Base-by-base conservation (phyloP, 495 filamentous ascomycete species). In the Pseudoneurospora amorphoporcata region DNA sequence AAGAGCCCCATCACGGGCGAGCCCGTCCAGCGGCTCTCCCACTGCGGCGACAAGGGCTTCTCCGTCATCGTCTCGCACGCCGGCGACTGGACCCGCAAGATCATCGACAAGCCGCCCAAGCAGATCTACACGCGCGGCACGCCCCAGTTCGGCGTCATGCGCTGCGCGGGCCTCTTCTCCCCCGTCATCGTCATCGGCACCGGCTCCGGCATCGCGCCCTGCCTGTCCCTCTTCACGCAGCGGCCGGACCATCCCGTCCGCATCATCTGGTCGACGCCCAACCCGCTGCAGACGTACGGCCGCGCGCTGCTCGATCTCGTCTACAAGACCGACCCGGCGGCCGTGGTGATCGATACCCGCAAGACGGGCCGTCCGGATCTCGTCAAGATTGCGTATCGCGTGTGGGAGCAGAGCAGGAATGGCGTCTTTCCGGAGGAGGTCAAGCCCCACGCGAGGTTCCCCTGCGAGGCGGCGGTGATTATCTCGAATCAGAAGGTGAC, bases 121-220 rank as follows among this genome's bases (percentile, higher is more conserved):
- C 81, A 86, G 69, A 82, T 91, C 61, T 92, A 88, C 86, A 76
- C 84, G 0, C 83, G 84, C 72, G 85, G 85, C 39, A 79, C 84
- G 0, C 86, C 86, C 1, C 85, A 90, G 42, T 88, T 87, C 73
- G 92, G 92, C 69, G 89, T 95, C 42, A 87, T 94, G 72, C 90
- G 91, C 79, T 86, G 91, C 53, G 91, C 92, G 68, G 84, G 84
- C 8, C 82, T 95, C 0, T 96, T 94, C 84, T 78, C 81, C 45
- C 84, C 85, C 8, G 85, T 92, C 65, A 85, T 96, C 40, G 81
- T 95, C 68, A 90, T 96, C n/a, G 90, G 91, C 2, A 96, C 93
- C 0, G 93, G 93, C 23, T 93, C 91, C 8, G 93, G 93, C 39
- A 95, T 95, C 71, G 92, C 92, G 0, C 92, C 90, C 7, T 88